These are phyloP conservation scores for Aspergillus bombycis DNA, from an alignment of 2,329 filamentous ascomycete species.

Conservation along the genomic window DNA sequence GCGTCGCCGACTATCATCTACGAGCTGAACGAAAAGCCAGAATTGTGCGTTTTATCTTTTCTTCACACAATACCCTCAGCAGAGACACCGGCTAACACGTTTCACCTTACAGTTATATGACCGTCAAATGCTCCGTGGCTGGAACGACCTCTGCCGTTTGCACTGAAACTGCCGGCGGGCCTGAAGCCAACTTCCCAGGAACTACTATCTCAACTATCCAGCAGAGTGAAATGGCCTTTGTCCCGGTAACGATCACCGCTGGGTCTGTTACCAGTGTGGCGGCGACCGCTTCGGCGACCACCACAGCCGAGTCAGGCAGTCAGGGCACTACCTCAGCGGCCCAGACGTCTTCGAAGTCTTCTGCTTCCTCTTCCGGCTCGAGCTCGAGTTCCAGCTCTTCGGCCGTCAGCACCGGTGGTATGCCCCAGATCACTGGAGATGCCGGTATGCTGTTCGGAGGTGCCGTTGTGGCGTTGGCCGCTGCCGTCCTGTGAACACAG, in stretches of 20 bases:
- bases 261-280: slow-evolving; percentile 14
- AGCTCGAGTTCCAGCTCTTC: not conserved
- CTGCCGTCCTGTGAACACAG: not conserved
- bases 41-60: not conserved
- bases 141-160: slow-evolving; percentile 23
- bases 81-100: not conserved
- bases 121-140: slow-evolving; percentile 21
- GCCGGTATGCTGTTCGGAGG: slow-evolving; percentile 13
- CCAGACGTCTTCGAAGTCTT: not conserved
- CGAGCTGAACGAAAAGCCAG: slow-evolving; percentile 14
- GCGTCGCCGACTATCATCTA: slow-evolving; percentile 15
- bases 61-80: too few relatives aligned
- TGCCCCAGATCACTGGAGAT: slow-evolving; percentile 1
- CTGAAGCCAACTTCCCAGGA: slow-evolving; percentile 18
- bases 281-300: slow-evolving; percentile 8
- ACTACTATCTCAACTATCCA: slow-evolving; percentile 14
- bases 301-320: not conserved
- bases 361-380: not conserved
- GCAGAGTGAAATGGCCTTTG: slow-evolving; percentile 11
- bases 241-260: slow-evolving; percentile 29
- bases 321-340: not conserved
- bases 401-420: slow-evolving; percentile 12
- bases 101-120: slow-evolving; percentile 15
- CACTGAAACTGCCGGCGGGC: slow-evolving; percentile 17
- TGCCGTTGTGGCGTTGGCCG: slow-evolving; percentile 4